Conservation (phyloP, 768 basidiomycete species). For the Sistotremastrum niveocremeum region DNA sequence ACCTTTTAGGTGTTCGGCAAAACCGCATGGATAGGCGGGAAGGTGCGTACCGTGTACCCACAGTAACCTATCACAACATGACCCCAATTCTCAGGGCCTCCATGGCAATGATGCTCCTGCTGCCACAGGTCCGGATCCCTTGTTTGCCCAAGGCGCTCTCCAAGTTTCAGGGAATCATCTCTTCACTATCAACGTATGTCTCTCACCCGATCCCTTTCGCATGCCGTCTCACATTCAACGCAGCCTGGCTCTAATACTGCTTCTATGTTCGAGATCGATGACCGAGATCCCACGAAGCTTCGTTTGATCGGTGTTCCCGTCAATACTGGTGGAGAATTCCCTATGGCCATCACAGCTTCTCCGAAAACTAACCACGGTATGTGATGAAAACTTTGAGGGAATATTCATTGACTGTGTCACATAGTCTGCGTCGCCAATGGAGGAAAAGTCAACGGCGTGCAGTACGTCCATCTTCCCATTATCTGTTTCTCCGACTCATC, state of each 20-base stretch:
- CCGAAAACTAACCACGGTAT: conserved; percentile 9
- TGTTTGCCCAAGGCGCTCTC: conserved; percentile 30
- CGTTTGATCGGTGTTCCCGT: conserved; percentile 30
- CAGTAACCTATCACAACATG: neutral
- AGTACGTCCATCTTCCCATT: conserved; percentile 11
- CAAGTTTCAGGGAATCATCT: conserved; percentile 24
- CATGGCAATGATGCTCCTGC: conserved; percentile 19
- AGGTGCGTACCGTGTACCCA: neutral
- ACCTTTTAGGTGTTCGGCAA: conserved; percentile 16
- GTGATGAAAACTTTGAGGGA: too few relatives aligned
- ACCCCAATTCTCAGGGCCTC: conserved; percentile 12
- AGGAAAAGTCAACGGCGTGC: conserved; percentile 22
- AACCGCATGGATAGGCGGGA: conserved; percentile 20
- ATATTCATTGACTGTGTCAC: neutral
- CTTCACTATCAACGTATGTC: conserved; percentile 23
- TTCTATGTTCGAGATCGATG: conserved; percentile 26
- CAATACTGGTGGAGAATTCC: conserved; percentile 35
- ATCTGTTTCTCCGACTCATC: neutral
- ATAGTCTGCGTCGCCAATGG: conserved; percentile 24
- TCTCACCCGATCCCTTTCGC: neutral
- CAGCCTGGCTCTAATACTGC: conserved; percentile 35
- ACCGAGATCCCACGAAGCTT: conserved; percentile 27
- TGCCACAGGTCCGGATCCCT: conserved; percentile 21
- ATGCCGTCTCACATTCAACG: neutral
- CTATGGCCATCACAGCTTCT: conserved; percentile 28